Conservation (phyloP, 169 alveolate genomes). For the Perkinsus olseni region DNA sequence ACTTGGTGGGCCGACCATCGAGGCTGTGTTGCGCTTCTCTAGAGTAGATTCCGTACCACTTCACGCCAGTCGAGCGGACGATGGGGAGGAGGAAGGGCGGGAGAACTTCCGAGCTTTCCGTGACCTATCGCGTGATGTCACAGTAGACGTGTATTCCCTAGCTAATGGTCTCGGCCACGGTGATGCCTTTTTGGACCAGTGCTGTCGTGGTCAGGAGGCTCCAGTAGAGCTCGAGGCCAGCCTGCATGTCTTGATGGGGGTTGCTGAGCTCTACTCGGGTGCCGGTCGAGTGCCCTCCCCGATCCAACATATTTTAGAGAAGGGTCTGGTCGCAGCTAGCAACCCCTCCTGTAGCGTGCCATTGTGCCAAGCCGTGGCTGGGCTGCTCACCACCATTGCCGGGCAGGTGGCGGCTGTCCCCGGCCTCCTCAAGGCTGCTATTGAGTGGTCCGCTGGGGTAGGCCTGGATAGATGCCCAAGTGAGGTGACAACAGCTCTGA, state of each 20-base stretch:
- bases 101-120: neutral
- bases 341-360: neutral
- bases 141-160: neutral
- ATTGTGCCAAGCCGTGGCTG: neutral
- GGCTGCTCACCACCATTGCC: neutral
- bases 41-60: neutral
- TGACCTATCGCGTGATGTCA: neutral
- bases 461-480: neutral
- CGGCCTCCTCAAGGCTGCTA: neutral
- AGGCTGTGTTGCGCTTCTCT: neutral
- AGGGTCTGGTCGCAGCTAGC: neutral
- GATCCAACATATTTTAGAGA: neutral
- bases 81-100: neutral
- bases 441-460: neutral
- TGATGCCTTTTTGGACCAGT: neutral
- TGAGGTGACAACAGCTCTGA: neutral
- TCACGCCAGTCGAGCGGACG: neutral
- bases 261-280: neutral
- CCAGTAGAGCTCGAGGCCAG: neutral
- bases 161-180: neutral
- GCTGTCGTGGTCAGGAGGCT: neutral
- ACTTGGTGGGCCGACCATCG: neutral
- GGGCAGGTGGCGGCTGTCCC: neutral
- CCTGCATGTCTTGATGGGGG: neutral
- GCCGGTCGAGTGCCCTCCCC: neutral